Evolutionary conservation across 2,329 filamentous ascomycete species (phyloP).

Genomic region (Monosporascus ibericus): DNA sequence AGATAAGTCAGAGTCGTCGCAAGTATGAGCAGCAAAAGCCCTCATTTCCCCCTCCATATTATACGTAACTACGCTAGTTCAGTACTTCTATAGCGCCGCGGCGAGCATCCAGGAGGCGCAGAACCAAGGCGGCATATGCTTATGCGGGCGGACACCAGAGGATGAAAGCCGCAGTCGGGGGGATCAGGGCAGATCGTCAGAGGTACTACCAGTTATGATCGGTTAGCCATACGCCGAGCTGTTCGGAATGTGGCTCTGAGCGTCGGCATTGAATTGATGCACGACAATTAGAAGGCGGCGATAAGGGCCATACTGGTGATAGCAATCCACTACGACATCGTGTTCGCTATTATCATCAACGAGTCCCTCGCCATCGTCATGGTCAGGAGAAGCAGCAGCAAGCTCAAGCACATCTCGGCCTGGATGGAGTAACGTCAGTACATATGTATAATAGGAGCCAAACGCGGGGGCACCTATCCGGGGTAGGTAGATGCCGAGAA

Average conservation of each 20-base stretch:
- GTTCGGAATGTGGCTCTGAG: conserved; percentile 13
- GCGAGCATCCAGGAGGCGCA: conserved; percentile 25
- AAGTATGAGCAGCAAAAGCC: not conserved
- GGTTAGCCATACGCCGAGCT: conserved; percentile 8
- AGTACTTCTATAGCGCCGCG: conserved; percentile 12
- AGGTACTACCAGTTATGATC: conserved; percentile 8
- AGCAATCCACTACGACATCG: not conserved
- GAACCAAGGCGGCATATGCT: conserved; percentile 12
- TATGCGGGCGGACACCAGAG: conserved; percentile 15
- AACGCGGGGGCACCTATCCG: too few relatives aligned
- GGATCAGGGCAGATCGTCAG: conserved; percentile 14
- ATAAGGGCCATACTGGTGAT: not conserved
- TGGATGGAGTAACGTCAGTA: too few relatives aligned
- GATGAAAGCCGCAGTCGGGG: conserved; percentile 15
- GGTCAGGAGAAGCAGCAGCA: too few relatives aligned
- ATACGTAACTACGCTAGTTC: not conserved
- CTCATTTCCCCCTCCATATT: not conserved
- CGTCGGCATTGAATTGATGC: conserved; percentile 13
- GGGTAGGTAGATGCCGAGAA: too few relatives aligned
- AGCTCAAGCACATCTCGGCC: too few relatives aligned
- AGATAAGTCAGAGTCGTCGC: not conserved
- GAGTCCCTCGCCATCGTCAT: not conserved
- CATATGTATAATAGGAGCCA: too few relatives aligned
- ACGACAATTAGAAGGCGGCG: not conserved
- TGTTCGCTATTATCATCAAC: not conserved